These are phyloP conservation scores for Uncinocarpus reesii DNA, from an alignment of 2,329 filamentous ascomycete genomes.

Conservation along the genomic window DNA sequence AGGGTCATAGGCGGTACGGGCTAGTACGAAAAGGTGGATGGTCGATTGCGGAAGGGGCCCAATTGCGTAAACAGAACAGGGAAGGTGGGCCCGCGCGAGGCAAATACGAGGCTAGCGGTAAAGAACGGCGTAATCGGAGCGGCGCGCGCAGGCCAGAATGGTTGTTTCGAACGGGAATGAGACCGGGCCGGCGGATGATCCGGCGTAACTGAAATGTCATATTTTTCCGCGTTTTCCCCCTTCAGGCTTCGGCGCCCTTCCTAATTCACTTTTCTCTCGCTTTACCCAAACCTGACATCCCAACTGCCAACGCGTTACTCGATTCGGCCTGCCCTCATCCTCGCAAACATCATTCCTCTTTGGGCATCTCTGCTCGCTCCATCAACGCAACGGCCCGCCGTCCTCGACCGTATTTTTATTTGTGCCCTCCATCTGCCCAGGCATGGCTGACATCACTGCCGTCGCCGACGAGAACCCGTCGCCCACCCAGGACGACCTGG, in stretches of 20 bases:
- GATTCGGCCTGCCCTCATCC: conserved; percentile 33
- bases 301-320: conserved; percentile 37
- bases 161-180: background rate
- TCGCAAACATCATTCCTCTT: conserved; percentile 38
- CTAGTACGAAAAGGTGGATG: background rate
- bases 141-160: background rate
- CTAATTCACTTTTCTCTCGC: conserved; percentile 21
- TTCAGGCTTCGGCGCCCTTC: conserved; percentile 12
- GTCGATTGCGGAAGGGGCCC: conserved; percentile 7
- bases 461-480: conserved; percentile 65
- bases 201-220: conserved; percentile 10
- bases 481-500: conserved; percentile 62
- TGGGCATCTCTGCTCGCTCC: conserved; percentile 24
- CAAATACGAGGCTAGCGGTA: conserved; percentile 11
- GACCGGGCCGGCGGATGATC: conserved; percentile 5
- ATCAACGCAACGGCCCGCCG: conserved; percentile 1
- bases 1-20: background rate
- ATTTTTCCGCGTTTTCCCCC: conserved; percentile 20
- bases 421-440: conserved; percentile 16
- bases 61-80: background rate
- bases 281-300: conserved; percentile 33
- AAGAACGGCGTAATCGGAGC: background rate
- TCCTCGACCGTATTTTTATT: conserved; percentile 12
- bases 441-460: conserved; percentile 70
- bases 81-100: background rate